Conservation (phyloP, 1,139 yeast species). For the Taphrina confusa region DNA sequence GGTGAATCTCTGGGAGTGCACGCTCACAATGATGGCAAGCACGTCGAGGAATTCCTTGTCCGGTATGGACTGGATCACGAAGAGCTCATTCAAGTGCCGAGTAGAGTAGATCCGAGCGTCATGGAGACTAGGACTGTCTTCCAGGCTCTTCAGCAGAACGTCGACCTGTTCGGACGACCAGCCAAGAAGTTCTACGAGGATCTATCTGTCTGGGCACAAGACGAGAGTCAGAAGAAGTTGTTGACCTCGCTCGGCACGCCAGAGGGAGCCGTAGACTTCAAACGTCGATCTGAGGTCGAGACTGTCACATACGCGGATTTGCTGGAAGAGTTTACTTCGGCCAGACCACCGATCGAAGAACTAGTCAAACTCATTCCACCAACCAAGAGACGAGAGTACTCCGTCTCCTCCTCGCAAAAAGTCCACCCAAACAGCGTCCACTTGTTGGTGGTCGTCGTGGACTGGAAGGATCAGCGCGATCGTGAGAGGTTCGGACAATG, state of each 20-base stretch:
- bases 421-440: conserved; percentile 90
- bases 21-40: conserved; percentile 72
- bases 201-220: conserved; percentile 70
- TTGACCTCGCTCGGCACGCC: conserved; percentile 67
- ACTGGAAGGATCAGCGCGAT: conserved; percentile 88
- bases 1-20: conserved; percentile 98
- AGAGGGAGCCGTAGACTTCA: conserved; percentile 84
- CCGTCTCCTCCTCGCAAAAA: conserved; percentile 96
- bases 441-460: conserved; percentile 89
- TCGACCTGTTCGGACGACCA: conserved; percentile 92
- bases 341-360: conserved; percentile 74
- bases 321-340: conserved; percentile 75
- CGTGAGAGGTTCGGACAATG: conserved; percentile 91
- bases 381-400: conserved; percentile 93
- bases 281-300: conserved; percentile 81
- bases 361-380: conserved; percentile 76
- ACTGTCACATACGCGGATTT: conserved; percentile 80
- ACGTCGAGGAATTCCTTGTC: conserved; percentile 67
- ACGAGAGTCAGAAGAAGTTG: conserved; percentile 63
- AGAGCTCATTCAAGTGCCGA: conserved; percentile 67
- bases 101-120: conserved; percentile 61
- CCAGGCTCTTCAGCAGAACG: conserved; percentile 74
- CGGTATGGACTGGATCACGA: conserved; percentile 73
- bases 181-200: conserved; percentile 92
- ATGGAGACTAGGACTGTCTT: conserved; percentile 76